phyloP scores from a whole-genome alignment of 352 stramenopile genomes.

The Phytophthora litchii region DNA sequence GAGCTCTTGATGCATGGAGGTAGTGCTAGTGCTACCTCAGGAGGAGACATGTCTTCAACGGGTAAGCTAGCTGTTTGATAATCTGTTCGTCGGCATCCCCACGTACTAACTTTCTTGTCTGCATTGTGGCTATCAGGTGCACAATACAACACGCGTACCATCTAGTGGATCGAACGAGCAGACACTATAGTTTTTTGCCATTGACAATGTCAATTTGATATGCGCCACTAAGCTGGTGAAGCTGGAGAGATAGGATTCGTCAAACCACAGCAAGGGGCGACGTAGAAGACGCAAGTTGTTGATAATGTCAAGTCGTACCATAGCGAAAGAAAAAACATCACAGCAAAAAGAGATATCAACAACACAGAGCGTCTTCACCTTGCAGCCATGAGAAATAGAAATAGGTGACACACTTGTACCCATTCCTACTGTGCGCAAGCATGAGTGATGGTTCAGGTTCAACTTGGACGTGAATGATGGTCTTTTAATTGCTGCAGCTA shows the following conservation, averaged over 20 bases:
- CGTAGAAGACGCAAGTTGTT: conserved; percentile 34
- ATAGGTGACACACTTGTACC: conserved; percentile 5
- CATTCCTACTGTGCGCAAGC: conserved; percentile 5
- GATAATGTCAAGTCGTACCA: conserved; percentile 63
- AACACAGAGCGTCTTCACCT: conserved; percentile 1
- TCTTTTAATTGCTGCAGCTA: background rate
- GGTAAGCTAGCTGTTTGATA: conserved; percentile 16
- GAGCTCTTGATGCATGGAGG: conserved; percentile 38
- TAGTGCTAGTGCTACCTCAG: conserved; percentile 9
- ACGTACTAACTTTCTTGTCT: conserved; percentile 14
- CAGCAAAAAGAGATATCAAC: conserved; percentile 30
- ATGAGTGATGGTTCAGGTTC: conserved; percentile 25
- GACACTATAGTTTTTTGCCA: conserved; percentile 35
- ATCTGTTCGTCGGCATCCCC: background rate
- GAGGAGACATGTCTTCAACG: conserved; percentile 4
- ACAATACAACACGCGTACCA: conserved; percentile 29
- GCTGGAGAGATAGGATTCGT: conserved; percentile 14
- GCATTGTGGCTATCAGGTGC: conserved; percentile 15
- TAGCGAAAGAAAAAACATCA: conserved; percentile 32
- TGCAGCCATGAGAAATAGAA: background rate
- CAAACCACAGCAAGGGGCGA: conserved; percentile 10
- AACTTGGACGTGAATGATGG: conserved; percentile 16
- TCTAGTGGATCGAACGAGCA: conserved; percentile 26
- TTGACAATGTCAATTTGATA: background rate
- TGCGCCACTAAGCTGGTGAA: conserved; percentile 10